Percentiles rank a stretch among this genome's conserved stretches.
These are phyloP conservation scores for Geotrichum siamense DNA, from an alignment of 1,139 yeast genomes.

Conservation along the genomic window DNA sequence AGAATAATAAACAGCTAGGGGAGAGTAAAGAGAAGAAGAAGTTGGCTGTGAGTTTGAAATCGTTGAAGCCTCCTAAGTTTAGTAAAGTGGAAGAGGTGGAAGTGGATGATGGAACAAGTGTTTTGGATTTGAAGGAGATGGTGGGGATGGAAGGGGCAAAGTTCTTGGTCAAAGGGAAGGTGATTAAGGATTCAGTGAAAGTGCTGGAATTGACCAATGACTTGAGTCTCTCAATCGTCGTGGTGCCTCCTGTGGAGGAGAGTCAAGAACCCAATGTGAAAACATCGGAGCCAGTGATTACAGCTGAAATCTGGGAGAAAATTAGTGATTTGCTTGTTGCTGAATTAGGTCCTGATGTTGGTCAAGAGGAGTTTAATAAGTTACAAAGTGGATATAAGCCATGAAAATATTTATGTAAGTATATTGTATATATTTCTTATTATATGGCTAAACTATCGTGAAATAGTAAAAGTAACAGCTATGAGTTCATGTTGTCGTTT, in stretches of 20 bases:
- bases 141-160: background rate
- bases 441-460: too few relatives aligned
- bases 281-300: background rate
- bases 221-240: background rate
- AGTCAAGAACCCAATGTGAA: background rate
- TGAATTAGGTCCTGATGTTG: background rate
- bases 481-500: too few relatives aligned
- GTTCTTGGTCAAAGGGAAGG: conserved; percentile 4
- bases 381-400: background rate
- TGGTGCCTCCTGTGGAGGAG: conserved; percentile 1
- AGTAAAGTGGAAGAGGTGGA: conserved; percentile 1
- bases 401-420: background rate
- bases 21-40: background rate
- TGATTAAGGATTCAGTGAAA: conserved; percentile 1
- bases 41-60: background rate
- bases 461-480: too few relatives aligned
- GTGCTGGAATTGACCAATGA: background rate
- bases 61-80: conserved; percentile 4
- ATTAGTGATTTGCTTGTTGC: background rate
- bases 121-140: conserved; percentile 2
- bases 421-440: too few relatives aligned
- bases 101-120: background rate
- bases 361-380: background rate
- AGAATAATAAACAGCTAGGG: background rate
- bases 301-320: background rate